Percentiles rank a stretch among this genome's conserved stretches.
phyloP scores from a whole-genome alignment of 225 moss, liverwort and hornwort genomes.

The Polytrichum commune region DNA sequence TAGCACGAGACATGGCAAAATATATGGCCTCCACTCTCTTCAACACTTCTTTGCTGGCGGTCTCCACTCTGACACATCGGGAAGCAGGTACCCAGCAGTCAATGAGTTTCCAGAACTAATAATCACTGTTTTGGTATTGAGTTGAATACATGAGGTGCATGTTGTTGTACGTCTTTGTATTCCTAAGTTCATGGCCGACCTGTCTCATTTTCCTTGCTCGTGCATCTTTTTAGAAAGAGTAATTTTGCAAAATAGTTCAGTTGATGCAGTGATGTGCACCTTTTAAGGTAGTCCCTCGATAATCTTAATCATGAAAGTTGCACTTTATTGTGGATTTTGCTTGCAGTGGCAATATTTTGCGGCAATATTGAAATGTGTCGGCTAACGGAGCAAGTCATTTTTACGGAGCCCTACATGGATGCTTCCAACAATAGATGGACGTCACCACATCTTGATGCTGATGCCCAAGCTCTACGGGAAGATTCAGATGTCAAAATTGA shows the following conservation, averaged over 20 bases:
- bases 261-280: no score
- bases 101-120: not conserved
- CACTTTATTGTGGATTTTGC: conserved; percentile 12
- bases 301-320: no score
- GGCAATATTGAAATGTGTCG: conserved; percentile 94
- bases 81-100: conserved; percentile 32
- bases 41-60: conserved; percentile 71
- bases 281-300: no score
- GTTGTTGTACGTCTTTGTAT: no score
- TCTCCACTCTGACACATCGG: conserved; percentile 66
- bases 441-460: conserved; percentile 76
- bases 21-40: conserved; percentile 79
- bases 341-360: conserved; percentile 60
- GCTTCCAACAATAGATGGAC: conserved; percentile 86
- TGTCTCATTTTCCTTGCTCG: no score
- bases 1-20: conserved; percentile 85
- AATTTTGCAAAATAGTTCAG: no score
- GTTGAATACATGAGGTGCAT: no score
- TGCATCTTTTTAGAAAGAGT: no score
- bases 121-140: no score
- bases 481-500: conserved; percentile 67
- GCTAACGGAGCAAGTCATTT: conserved; percentile 89
- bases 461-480: conserved; percentile 62
- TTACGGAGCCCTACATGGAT: conserved; percentile 88
- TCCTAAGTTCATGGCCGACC: no score